These are phyloP conservation scores for Candida saitoana DNA, from an alignment of 805 yeast genomes.

Conservation along the genomic window DNA sequence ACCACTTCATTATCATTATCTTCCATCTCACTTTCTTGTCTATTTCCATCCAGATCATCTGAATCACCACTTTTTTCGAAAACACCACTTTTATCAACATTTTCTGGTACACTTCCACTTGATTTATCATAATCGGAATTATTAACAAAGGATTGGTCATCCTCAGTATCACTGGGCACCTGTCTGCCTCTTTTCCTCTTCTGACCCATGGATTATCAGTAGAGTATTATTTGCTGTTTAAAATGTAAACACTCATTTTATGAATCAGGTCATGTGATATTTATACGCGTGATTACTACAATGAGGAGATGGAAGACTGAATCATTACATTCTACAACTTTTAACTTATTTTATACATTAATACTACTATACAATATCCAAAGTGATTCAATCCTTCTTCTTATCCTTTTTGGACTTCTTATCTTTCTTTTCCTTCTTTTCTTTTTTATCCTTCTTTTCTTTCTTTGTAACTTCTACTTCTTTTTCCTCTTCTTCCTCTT, in stretches of 20 bases:
- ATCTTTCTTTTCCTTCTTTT: slow-evolving; percentile 11
- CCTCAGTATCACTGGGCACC: slow-evolving; percentile 12
- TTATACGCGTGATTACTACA: too few species aligned
- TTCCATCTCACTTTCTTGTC: neutral
- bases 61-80: neutral
- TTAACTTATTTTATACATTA: too few species aligned
- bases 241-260: slow-evolving; percentile 1
- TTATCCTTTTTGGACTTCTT: slow-evolving; percentile 22
- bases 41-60: neutral
- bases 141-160: slow-evolving; percentile 30
- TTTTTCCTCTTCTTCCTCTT: slow-evolving; percentile 11
- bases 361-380: neutral
- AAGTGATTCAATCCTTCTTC: slow-evolving; percentile 21
- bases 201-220: slow-evolving; percentile 5
- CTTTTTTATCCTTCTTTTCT: slow-evolving; percentile 11
- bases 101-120: neutral
- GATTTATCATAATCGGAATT: slow-evolving; percentile 30
- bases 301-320: neutral
- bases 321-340: too few species aligned
- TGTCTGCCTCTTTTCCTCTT: slow-evolving; percentile 8
- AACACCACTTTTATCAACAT: neutral
- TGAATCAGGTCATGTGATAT: too few species aligned
- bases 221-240: neutral
- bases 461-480: slow-evolving; percentile 14
- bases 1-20: neutral